Evolutionary conservation across 1,139 yeast species (phyloP).

Genomic region (Debaryomycetaceae sp.): DNA sequence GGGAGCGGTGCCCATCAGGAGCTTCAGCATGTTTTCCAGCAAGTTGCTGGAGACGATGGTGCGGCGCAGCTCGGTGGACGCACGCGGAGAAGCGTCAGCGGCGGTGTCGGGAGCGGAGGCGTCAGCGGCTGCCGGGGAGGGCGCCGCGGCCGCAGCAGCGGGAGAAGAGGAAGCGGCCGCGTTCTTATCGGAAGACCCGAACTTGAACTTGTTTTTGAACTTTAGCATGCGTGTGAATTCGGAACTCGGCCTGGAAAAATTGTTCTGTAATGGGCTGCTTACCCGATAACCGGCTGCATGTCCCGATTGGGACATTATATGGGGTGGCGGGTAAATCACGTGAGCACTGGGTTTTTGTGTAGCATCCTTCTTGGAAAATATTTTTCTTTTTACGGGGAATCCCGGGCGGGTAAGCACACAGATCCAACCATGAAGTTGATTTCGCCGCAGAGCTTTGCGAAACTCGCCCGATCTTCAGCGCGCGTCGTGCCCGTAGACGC

Average conservation of each 20-base stretch:
- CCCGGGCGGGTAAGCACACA: no score
- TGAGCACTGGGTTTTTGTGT: no score
- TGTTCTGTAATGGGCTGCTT: no score
- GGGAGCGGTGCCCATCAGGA: constrained; percentile 8
- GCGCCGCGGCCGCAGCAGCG: constrained; percentile 6
- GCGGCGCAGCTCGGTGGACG: neutral
- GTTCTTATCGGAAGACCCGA: constrained; percentile 18
- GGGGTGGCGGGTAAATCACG: no score
- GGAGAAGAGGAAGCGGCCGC: constrained; percentile 1
- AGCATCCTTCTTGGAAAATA: no score
- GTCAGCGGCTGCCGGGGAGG: constrained; percentile 11
- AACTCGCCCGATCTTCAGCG: neutral
- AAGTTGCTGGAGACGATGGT: constrained; percentile 5
- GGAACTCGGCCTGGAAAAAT: no score
- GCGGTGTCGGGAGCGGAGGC: constrained; percentile 21
- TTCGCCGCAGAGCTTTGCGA: no score
- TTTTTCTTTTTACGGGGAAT: no score
- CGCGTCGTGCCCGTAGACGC: constrained; percentile 68
- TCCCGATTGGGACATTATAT: no score
- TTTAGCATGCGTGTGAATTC: constrained; percentile 34
- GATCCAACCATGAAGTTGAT: no score
- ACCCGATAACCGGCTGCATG: no score
- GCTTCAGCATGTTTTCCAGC: constrained; percentile 18
- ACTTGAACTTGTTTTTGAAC: constrained; percentile 37
- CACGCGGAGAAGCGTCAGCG: constrained; percentile 4